Percentiles rank a stretch among this genome's conserved stretches.
Conservation (phyloP, 345 rosid genomes). For the Firmiana major region DNA sequence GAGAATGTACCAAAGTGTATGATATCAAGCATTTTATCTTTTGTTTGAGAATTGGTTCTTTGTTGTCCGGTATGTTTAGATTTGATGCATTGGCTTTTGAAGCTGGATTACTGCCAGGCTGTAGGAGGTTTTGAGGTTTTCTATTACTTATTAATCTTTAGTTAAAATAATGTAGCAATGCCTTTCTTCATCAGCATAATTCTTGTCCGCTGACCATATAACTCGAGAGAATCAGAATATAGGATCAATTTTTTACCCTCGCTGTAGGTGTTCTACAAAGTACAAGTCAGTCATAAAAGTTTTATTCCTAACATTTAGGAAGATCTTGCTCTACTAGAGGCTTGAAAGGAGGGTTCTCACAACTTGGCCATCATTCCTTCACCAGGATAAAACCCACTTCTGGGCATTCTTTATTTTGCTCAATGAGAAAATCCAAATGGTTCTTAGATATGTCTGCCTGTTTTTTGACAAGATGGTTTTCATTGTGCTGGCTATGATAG, state of each 20-base stretch:
- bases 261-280: background rate
- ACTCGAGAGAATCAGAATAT: background rate
- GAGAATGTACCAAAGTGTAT: background rate
- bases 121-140: background rate
- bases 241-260: background rate
- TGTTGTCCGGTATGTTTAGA: background rate
- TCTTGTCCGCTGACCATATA: background rate
- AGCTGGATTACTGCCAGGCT: background rate
- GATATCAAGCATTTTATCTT: background rate
- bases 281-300: background rate
- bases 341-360: too few relatives aligned
- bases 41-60: background rate
- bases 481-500: background rate
- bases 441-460: background rate
- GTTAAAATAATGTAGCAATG: background rate
- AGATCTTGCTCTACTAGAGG: too few relatives aligned
- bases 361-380: background rate
- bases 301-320: background rate
- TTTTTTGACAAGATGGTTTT: background rate
- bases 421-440: background rate
- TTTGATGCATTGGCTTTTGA: background rate
- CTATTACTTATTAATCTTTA: background rate
- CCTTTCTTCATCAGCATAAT: background rate
- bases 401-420: background rate
- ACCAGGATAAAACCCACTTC: background rate